These are phyloP conservation scores for Leccinum variicolor DNA, from an alignment of 768 basidiomycete genomes.

Conservation along the genomic window DNA sequence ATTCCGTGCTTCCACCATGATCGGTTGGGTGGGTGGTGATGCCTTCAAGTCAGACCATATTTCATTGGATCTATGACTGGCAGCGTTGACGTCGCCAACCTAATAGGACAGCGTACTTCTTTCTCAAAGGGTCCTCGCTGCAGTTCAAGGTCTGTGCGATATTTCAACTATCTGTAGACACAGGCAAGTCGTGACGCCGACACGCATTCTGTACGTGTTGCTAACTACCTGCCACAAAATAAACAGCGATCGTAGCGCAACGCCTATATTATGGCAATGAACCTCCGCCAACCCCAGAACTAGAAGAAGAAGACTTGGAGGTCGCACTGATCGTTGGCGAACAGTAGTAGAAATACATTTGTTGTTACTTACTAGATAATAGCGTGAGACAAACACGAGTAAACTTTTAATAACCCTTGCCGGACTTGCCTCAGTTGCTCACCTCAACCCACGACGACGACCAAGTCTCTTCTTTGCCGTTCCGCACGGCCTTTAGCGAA, in stretches of 20 bases:
- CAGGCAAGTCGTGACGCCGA: slow-evolving; percentile 46
- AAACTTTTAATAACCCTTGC: slow-evolving; percentile 27
- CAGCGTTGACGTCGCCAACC: slow-evolving; percentile 16
- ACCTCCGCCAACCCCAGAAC: slow-evolving; percentile 50
- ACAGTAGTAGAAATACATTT: slow-evolving; percentile 41
- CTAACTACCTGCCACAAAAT: slow-evolving; percentile 11
- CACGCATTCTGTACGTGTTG: slow-evolving; percentile 4
- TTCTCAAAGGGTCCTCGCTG: slow-evolving; percentile 64
- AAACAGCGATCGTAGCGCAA: slow-evolving; percentile 66
- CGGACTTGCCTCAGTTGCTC: slow-evolving; percentile 4
- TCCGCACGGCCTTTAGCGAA: slow-evolving; percentile 18
- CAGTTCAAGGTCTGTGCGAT: slow-evolving; percentile 83
- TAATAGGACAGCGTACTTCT: slow-evolving; percentile 74
- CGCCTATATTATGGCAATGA: slow-evolving; percentile 70
- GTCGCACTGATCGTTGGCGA: slow-evolving; percentile 68
- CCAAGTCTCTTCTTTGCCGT: slow-evolving; percentile 13
- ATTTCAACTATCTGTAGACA: slow-evolving; percentile 78
- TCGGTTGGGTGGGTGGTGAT: slow-evolving; percentile 85
- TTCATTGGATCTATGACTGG: slow-evolving; percentile 4
- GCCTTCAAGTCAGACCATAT: slow-evolving; percentile 64
- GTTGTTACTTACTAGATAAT: neutral
- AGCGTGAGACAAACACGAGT: slow-evolving; percentile 29
- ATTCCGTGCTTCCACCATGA: slow-evolving; percentile 75
- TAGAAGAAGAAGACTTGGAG: slow-evolving; percentile 63
- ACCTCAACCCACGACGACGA: slow-evolving; percentile 24